Percentiles rank a stretch among this genome's conserved stretches.
These are phyloP conservation scores for Macroventuria anomochaeta DNA, from an alignment of 2,329 filamentous ascomycete species.

Conservation along the genomic window DNA sequence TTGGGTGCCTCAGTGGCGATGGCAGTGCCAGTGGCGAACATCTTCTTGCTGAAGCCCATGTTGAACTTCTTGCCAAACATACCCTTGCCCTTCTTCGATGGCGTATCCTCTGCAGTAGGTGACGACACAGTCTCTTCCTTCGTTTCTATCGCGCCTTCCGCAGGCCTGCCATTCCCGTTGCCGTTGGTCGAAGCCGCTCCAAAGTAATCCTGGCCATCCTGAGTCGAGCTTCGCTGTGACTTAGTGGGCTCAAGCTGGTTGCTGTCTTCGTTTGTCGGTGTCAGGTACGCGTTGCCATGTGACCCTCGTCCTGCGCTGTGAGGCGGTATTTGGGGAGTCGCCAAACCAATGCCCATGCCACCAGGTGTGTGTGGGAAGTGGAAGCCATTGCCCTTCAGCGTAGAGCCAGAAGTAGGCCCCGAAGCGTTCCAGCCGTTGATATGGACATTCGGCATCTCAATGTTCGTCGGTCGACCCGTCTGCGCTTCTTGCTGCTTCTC, in stretches of 20 bases:
- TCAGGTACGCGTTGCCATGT: conserved; percentile 46
- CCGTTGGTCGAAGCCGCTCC: conserved; percentile 29
- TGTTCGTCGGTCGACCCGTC: conserved; percentile 66
- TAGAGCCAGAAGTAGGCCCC: conserved; percentile 56
- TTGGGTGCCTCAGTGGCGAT: conserved; percentile 69
- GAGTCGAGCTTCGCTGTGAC: conserved; percentile 61
- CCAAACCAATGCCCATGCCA: conserved; percentile 77
- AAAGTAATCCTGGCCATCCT: conserved; percentile 78
- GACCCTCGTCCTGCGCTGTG: conserved; percentile 44
- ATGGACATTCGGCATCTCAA: conserved; percentile 58
- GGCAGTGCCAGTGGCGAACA: conserved; percentile 70
- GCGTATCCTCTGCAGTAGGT: conserved; percentile 51
- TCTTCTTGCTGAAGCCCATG: conserved; percentile 81
- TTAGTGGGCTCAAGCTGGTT: conserved; percentile 60
- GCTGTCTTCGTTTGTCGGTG: conserved; percentile 53
- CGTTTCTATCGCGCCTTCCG: conserved; percentile 38
- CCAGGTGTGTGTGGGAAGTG: conserved; percentile 72
- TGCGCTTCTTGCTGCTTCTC: conserved; percentile 66
- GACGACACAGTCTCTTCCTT: conserved; percentile 41
- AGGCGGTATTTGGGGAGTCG: conserved; percentile 64
- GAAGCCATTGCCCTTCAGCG: conserved; percentile 67
- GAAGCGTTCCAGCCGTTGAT: conserved; percentile 56
- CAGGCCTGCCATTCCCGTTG: conserved; percentile 35
- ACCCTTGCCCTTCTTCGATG: conserved; percentile 62
- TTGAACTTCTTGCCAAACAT: conserved; percentile 86